phyloP scores from a whole-genome alignment of 768 basidiomycete species.

The Glaciozyma martinii region DNA sequence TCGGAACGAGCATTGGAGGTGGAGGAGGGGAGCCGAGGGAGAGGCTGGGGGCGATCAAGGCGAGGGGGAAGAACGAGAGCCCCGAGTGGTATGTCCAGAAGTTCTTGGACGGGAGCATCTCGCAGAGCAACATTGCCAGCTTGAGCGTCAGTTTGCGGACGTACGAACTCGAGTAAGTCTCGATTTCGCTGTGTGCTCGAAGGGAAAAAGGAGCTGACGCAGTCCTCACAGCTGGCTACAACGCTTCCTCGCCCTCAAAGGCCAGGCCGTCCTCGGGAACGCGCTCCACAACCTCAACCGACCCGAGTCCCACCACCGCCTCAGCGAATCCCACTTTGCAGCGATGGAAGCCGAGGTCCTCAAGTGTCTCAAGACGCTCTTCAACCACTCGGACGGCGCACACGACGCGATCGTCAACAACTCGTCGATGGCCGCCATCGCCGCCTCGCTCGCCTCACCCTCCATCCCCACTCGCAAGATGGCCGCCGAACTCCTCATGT shows the following conservation, averaged over 20 bases:
- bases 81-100: conserved; percentile 91
- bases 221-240: conserved; percentile 59
- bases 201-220: not conserved
- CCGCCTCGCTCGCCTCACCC: conserved; percentile 71
- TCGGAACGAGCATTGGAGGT: conserved; percentile 4
- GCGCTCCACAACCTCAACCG: conserved; percentile 62
- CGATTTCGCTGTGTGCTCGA: not conserved
- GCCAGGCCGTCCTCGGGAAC: conserved; percentile 76
- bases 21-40: not conserved
- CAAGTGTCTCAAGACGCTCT: conserved; percentile 73
- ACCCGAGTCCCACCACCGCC: conserved; percentile 19
- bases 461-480: conserved; percentile 67
- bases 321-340: conserved; percentile 46
- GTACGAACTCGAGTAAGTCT: conserved; percentile 61
- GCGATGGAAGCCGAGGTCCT: conserved; percentile 75
- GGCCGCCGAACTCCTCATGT: conserved; percentile 68
- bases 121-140: conserved; percentile 65
- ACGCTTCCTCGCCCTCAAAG: conserved; percentile 63
- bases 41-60: not conserved
- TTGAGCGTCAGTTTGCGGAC: conserved; percentile 66
- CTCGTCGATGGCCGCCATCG: conserved; percentile 65
- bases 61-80: conserved; percentile 48
- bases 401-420: conserved; percentile 65
- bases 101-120: conserved; percentile 78
- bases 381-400: conserved; percentile 59